phyloP scores from a whole-genome alignment of 345 rosid species.

The Trapa bicornis region DNA sequence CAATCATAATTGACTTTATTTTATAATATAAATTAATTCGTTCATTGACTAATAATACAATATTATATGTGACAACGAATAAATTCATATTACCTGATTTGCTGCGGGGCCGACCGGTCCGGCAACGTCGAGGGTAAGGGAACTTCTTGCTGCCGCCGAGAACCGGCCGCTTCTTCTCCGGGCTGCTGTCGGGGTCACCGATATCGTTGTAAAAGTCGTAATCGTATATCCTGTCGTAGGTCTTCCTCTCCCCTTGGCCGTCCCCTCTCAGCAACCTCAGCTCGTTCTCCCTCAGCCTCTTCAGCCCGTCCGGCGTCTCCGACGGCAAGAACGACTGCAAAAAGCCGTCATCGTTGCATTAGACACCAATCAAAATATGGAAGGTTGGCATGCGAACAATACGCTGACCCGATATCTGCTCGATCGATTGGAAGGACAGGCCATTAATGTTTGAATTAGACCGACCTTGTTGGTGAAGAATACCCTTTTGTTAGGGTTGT shows the following conservation, averaged over 20 bases:
- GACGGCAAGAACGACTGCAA: constrained; percentile 46
- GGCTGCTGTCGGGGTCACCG: constrained; percentile 42
- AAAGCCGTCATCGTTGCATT: too few relatives aligned
- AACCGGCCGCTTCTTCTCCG: constrained; percentile 15
- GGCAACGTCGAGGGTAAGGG: constrained; percentile 45
- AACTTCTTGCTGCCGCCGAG: constrained; percentile 27
- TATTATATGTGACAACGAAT: too few relatives aligned
- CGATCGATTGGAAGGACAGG: too few relatives aligned
- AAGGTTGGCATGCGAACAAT: too few relatives aligned
- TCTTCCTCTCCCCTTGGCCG: constrained; percentile 47
- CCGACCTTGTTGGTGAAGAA: constrained; percentile 54
- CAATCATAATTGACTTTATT: too few relatives aligned
- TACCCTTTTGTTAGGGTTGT: constrained; percentile 31
- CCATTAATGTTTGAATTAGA: too few relatives aligned
- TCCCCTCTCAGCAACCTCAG: constrained; percentile 40
- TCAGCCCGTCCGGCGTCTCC: constrained; percentile 50
- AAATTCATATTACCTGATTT: constrained; percentile 13
- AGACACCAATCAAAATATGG: too few relatives aligned
- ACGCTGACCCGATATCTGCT: too few relatives aligned
- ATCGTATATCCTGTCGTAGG: constrained; percentile 53
- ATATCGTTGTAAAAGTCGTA: constrained; percentile 73
- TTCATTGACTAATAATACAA: too few relatives aligned
- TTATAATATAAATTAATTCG: too few relatives aligned
- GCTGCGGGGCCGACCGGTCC: constrained; percentile 24
- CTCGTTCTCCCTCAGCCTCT: constrained; percentile 43